A percentile compares a stretch with the other conserved stretches of the same genome.
These are phyloP conservation scores for Filobasidium wieringae DNA, from an alignment of 768 basidiomycete species.

Conservation along the genomic window DNA sequence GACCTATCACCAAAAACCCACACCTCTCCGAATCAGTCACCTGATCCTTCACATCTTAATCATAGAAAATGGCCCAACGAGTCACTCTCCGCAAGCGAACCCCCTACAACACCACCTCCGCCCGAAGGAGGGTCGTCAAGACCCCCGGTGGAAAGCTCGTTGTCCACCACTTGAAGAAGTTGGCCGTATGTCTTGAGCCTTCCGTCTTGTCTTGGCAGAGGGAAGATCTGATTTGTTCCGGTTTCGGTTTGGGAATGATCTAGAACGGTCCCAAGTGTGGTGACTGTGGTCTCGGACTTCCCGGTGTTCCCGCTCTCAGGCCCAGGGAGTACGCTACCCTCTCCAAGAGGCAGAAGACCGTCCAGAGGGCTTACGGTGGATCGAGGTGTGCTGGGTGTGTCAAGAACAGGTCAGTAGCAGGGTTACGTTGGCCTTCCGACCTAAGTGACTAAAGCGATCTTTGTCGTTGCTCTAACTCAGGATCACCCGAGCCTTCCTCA, in stretches of 20 bases:
- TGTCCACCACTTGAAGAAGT: constrained; percentile 96
- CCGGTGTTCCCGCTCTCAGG: constrained; percentile 92
- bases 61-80: constrained; percentile 77
- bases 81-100: constrained; percentile 98
- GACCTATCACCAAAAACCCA: too few relatives aligned
- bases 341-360: constrained; percentile 95
- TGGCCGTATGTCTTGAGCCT: constrained; percentile 44
- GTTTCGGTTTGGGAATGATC: not conserved
- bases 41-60: too few relatives aligned
- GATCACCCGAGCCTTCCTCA: constrained; percentile 93
- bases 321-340: constrained; percentile 91
- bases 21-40: too few relatives aligned
- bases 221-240: not conserved
- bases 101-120: constrained; percentile 91
- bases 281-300: constrained; percentile 88
- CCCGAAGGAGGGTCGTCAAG: constrained; percentile 88
- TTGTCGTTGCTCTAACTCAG: constrained; percentile 42
- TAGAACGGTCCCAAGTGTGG: constrained; percentile 81
- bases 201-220: not conserved
- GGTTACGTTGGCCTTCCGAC: not conserved
- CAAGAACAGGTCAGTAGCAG: constrained; percentile 64
- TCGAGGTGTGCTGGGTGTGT: constrained; percentile 94
- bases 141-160: constrained; percentile 97
- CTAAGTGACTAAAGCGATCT: not conserved
- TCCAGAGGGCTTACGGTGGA: constrained; percentile 90